Base-by-base conservation (phyloP, 306 rosid genomes). In the Purshia tridentata region DNA sequence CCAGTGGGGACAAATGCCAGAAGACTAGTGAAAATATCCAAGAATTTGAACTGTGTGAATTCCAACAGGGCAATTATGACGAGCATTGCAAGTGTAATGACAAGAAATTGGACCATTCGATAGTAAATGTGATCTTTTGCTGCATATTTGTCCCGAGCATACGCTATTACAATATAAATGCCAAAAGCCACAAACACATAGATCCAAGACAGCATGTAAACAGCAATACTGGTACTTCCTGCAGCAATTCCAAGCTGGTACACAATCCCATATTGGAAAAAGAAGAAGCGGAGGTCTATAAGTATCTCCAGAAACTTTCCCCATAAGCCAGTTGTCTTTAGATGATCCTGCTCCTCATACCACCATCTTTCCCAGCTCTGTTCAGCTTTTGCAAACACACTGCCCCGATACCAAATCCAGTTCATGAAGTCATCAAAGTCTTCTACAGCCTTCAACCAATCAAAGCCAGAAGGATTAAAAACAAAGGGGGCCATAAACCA, bases 301-400 rank as follows among this genome's bases (percentile, higher is more conserved):
- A 92, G 52, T 51, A 91, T 77, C 85, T 92, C 97, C 72, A 82
- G n/a, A 69, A 92, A 14, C 86, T 88, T 88, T 55, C 95, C 98
- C 96, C 91, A 84, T 16, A 81, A 9, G 19, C 98, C 98, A 39
- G 95, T 92, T 35, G 75, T 65, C 83, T 69, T 87, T 37, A 92
- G 79, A 80, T 92, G 98, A 78, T 88, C 97, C 77, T 90, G 97
- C 77, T 90, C 97, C 77, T 92, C 98, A 16, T 88, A 87, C 97
- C 98, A 92, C 98, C 98, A 92, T 75, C 85, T 88, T 80, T 90
- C 97, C 98, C 98, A 92, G 77, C 98, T 90, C 75, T 90, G 88
- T 78, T 90, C 98, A 78, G 95, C 91, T 84, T 90, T 90, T 63
- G 95, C 96, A 73, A 90, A 90, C 67, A 92, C 85, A 55, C 96